Conservation (phyloP, 495 filamentous ascomycete species). For the Hyaloscypha bicolor region DNA sequence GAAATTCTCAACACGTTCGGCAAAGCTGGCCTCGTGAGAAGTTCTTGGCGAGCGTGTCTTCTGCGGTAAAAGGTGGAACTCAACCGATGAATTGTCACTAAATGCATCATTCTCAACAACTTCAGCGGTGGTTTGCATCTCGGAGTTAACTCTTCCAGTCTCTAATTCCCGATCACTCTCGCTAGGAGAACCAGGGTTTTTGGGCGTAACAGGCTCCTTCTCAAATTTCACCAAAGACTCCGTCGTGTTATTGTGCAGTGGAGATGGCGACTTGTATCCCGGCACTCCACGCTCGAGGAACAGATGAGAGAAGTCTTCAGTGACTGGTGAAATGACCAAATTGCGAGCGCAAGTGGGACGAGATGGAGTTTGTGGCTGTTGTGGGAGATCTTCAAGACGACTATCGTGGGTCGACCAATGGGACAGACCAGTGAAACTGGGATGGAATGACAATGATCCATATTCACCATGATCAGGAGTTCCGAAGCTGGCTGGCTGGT, state of each 20-base stretch:
- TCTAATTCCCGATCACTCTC: constrained; percentile 14
- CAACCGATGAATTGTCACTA: constrained; percentile 21
- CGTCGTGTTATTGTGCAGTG: neutral
- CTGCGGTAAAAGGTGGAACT: constrained; percentile 15
- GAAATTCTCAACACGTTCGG: constrained; percentile 27
- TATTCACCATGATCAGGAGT: neutral
- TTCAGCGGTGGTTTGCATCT: constrained; percentile 10
- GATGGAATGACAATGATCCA: neutral
- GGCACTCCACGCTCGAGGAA: constrained; percentile 24
- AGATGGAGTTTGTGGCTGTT: constrained; percentile 1
- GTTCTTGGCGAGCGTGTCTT: constrained; percentile 7
- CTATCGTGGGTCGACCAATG: neutral
- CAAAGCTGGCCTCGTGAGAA: constrained; percentile 9
- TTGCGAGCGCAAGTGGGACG: neutral
- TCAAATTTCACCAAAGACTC: neutral
- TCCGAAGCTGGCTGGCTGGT: neutral
- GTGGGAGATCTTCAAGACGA: neutral
- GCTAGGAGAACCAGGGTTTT: neutral
- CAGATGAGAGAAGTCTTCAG: constrained; percentile 21
- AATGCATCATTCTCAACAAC: neutral
- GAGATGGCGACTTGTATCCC: constrained; percentile 24
- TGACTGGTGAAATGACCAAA: neutral
- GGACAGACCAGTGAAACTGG: neutral
- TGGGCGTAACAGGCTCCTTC: constrained; percentile 2
- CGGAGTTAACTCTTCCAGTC: neutral